Evolutionary conservation across 1,284 basidiomycete genomes (phyloP).

Genomic region (Peniophora sp.): DNA sequence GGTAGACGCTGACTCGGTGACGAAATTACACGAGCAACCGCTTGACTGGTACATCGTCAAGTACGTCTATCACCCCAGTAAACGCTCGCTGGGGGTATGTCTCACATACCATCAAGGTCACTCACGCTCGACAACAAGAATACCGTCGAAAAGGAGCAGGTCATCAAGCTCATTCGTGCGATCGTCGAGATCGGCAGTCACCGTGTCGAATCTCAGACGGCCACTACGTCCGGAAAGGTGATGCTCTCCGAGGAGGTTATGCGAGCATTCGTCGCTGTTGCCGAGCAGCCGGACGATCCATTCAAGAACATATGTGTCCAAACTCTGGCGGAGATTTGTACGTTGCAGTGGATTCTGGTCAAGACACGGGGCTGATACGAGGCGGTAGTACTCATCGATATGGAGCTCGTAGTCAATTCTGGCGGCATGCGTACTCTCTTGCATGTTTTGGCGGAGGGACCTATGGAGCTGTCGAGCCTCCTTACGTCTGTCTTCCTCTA

Average conservation of each 20-base stretch:
- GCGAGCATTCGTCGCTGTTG: conserved; percentile 85
- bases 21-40: conserved; percentile 46
- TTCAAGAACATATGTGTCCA: conserved; percentile 81
- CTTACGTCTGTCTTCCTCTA: conserved; percentile 82
- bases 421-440: conserved; percentile 87
- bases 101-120: conserved; percentile 41
- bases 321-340: conserved; percentile 88
- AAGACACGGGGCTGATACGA: background rate
- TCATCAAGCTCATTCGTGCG: conserved; percentile 85
- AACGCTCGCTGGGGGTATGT: background rate
- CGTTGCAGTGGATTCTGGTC: conserved; percentile 24
- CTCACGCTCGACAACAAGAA: conserved; percentile 81
- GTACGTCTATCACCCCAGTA: no score
- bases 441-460: conserved; percentile 82
- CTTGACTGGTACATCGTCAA: conserved; percentile 88
- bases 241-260: conserved; percentile 74
- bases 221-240: conserved; percentile 37
- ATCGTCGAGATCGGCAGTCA: conserved; percentile 70
- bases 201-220: conserved; percentile 33
- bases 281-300: conserved; percentile 89
- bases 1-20: conserved; percentile 62
- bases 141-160: conserved; percentile 87
- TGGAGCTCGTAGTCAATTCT: conserved; percentile 73
- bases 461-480: conserved; percentile 76
- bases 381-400: conserved; percentile 70